Evolutionary conservation across 148 eudicot genomes (phyloP).

Genomic region (Rhododendron ferrugineum): DNA sequence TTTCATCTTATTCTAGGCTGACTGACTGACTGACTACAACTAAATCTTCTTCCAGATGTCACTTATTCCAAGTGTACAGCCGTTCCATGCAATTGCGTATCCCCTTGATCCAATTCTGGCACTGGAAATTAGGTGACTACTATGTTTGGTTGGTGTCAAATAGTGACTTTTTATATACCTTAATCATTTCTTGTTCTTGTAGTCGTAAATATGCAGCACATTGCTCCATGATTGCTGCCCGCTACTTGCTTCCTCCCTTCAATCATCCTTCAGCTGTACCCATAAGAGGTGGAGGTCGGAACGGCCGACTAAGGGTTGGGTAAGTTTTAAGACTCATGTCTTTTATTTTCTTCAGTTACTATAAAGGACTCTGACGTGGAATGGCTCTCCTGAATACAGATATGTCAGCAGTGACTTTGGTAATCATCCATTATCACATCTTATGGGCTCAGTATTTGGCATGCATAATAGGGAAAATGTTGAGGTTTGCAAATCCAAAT

Average conservation of each 20-base stretch:
- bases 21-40: neutral
- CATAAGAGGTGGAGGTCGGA: constrained; percentile 61
- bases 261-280: constrained; percentile 65
- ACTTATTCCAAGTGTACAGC: constrained; percentile 91
- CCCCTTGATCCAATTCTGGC: constrained; percentile 96
- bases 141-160: neutral
- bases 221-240: constrained; percentile 80
- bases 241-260: constrained; percentile 77
- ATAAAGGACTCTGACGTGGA: neutral
- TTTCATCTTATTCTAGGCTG: neutral
- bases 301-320: constrained; percentile 81
- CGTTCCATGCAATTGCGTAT: constrained; percentile 97
- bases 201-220: constrained; percentile 93
- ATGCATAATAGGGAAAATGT: constrained; percentile 79
- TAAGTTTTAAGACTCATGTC: constrained; percentile 21
- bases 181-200: constrained; percentile 12
- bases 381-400: constrained; percentile 34
- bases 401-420: constrained; percentile 99
- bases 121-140: constrained; percentile 70
- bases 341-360: neutral
- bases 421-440: constrained; percentile 92
- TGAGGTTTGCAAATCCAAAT: constrained; percentile 48
- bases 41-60: constrained; percentile 52
- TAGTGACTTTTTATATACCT: neutral
- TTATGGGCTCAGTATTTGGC: constrained; percentile 98